phyloP scores from a whole-genome alignment of 495 filamentous ascomycete species.

The Penicillium waksmanii region DNA sequence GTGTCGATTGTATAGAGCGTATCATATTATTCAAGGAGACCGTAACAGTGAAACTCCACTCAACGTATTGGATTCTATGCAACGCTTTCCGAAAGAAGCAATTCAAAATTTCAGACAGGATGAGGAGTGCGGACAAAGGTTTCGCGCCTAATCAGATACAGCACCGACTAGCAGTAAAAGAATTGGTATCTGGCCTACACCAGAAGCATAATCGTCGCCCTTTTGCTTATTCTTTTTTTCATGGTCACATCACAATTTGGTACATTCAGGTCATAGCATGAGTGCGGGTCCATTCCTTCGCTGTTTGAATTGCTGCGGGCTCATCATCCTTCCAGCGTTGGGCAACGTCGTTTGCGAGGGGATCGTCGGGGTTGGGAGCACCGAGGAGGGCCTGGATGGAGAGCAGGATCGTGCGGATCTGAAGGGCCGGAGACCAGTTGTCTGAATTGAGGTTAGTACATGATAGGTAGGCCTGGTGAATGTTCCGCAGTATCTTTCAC shows the following conservation, averaged over 20 bases:
- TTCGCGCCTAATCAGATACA: conserved; percentile 6
- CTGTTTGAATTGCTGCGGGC: conserved; percentile 84
- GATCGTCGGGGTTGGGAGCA: conserved; percentile 96
- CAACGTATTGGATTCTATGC: conserved; percentile 25
- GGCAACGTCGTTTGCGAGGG: conserved; percentile 95
- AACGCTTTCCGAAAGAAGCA: conserved; percentile 22
- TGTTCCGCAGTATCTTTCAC: neutral
- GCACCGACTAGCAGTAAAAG: neutral
- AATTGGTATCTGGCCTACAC: neutral
- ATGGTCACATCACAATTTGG: conserved; percentile 43
- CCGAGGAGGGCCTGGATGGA: conserved; percentile 97
- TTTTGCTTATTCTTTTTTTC: conserved; percentile 26
- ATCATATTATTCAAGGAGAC: neutral
- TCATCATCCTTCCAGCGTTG: conserved; percentile 98
- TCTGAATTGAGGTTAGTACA: conserved; percentile 54
- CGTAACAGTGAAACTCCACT: conserved; percentile 1
- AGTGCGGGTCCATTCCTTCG: conserved; percentile 83
- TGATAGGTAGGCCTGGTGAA: neutral
- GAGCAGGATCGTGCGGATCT: conserved; percentile 96
- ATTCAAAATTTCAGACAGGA: conserved; percentile 5
- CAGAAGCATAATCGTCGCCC: neutral
- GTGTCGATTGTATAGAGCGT: neutral
- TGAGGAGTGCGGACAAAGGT: neutral
- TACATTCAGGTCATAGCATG: conserved; percentile 64
- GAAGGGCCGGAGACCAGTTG: conserved; percentile 98